Evolutionary conservation across 768 basidiomycete genomes (phyloP).

Genomic region (Rhizopogon salebrosus): DNA sequence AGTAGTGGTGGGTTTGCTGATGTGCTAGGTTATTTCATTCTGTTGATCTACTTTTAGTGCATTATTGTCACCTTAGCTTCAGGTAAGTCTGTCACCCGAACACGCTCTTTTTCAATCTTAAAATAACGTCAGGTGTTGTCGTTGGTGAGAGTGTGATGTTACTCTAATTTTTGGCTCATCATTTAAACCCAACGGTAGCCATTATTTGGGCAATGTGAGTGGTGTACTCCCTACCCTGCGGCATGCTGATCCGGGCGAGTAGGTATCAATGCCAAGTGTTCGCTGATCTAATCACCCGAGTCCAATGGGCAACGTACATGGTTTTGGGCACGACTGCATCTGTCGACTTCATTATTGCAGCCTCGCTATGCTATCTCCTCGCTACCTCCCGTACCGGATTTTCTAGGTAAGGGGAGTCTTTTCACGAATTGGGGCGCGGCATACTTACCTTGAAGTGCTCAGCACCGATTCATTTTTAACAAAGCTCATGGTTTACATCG

Average conservation of each 20-base stretch:
- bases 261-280: neutral
- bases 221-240: neutral
- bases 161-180: neutral
- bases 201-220: neutral
- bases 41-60: neutral
- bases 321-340: neutral
- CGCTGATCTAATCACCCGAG: neutral
- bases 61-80: neutral
- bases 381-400: neutral
- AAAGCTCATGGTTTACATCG: neutral
- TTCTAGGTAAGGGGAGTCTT: neutral
- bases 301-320: neutral
- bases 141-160: neutral
- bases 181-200: neutral
- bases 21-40: neutral
- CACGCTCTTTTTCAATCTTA: neutral
- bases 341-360: too few relatives aligned
- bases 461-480: neutral
- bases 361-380: neutral
- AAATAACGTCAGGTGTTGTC: neutral
- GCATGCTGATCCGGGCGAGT: too few relatives aligned
- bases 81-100: neutral
- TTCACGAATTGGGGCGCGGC: too few relatives aligned
- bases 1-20: neutral
- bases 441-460: too few relatives aligned